Percentiles rank a stretch among this genome's conserved stretches.
Evolutionary conservation across 345 rosid genomes (phyloP).

Genomic region (Citrus glauca): DNA sequence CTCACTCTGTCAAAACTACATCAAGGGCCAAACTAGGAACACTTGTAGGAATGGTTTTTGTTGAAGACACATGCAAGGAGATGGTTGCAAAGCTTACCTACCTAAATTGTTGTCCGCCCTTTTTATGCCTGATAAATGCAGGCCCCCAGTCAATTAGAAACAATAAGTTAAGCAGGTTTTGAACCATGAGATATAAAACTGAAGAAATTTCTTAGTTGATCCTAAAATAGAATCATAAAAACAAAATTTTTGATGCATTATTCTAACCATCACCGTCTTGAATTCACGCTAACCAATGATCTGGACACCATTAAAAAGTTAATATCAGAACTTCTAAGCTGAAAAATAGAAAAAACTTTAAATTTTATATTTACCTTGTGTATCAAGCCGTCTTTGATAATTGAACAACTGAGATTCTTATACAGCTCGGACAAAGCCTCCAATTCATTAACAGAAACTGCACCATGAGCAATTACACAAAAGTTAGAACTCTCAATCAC

Average conservation of each 20-base stretch:
- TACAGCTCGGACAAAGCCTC: slow-evolving; percentile 71
- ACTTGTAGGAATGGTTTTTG: background rate
- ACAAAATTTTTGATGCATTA: background rate
- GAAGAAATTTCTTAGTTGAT: background rate
- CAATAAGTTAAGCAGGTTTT: background rate
- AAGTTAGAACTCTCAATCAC: background rate
- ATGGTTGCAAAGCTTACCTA: background rate
- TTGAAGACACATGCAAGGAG: background rate
- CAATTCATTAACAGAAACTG: slow-evolving; percentile 70
- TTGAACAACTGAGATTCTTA: slow-evolving; percentile 62
- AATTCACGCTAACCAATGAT: background rate
- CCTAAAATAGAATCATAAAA: background rate
- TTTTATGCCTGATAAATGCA: background rate
- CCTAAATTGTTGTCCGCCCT: background rate
- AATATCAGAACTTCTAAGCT: background rate
- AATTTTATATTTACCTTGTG: slow-evolving; percentile 51
- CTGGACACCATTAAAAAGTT: background rate
- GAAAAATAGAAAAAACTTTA: background rate
- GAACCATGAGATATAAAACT: background rate
- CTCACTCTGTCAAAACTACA: background rate
- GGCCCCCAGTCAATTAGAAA: background rate
- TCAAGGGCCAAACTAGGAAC: background rate
- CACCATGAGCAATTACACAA: background rate
- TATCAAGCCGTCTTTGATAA: slow-evolving; percentile 65
- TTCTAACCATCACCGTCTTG: background rate